Base-by-base conservation (phyloP, 2,329 filamentous ascomycete species). In the Diaporthe capsici region DNA sequence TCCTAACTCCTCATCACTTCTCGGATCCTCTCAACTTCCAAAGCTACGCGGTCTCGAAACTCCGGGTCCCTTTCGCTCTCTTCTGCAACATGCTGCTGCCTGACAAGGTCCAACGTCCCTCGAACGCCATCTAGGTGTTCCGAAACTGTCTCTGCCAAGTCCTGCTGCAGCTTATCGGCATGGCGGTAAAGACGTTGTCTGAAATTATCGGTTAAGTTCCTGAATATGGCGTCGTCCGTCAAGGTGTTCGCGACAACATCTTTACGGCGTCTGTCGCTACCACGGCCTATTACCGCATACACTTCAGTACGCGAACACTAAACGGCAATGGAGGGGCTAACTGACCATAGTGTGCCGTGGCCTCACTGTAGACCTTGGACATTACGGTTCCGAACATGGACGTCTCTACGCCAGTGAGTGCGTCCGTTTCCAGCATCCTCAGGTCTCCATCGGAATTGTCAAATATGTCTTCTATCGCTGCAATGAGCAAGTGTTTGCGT, bases 1-100 rank as follows among this genome's bases (percentile, higher is more conserved):
- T 2, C n/a, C n/a, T 67, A 49, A 9, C 10, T 8, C 76, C 82
- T 76, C 76, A 85, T 51, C 25, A 37, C 3, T 4, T 15, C 15
- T 6, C 63, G 25, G 15, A 51, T 12, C 20, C 25, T 67, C 17
- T 44, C 63, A 67, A 67, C 42, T 37, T 67, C 63, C 1, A 7
- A 20, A n/a, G 63, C 63, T 8, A 67, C 63, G 12, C 63, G 63
- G 8, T 6, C 7, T 7, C 42, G 63, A 13, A 67, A 67, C 0
- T 67, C 44, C 0, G 63, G 63, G 39, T 67, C 63, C 20, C 63
- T 51, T 37, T 37, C 63, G 17, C 44, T 67, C 31, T 67, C 63
- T 20, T 67, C 44, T 2, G 44, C 63, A 13, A 37, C 63, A 51
- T 67, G 25, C 17, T 49, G 15, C 3, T 51, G 4, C 15, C 63